Percentiles rank a stretch among this genome's conserved stretches.
phyloP scores from a whole-genome alignment of 2,329 filamentous ascomycete species.

The Microsporum audouinii region DNA sequence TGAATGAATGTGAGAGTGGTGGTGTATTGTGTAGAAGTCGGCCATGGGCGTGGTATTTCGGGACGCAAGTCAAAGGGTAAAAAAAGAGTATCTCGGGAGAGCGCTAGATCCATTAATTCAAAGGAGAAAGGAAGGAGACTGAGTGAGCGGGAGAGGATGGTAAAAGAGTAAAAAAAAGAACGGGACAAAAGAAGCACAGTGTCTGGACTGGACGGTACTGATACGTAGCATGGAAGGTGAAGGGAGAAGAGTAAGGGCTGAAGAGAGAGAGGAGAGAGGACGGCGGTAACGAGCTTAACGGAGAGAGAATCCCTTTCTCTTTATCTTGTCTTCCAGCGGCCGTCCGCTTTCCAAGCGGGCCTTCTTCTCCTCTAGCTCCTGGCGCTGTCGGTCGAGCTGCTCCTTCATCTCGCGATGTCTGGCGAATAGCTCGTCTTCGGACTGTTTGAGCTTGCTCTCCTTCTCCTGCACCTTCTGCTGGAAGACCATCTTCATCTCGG shows the following conservation, averaged over 20 bases:
- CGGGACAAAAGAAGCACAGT: neutral
- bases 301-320: constrained; percentile 98
- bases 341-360: constrained; percentile 83
- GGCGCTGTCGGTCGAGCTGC: constrained; percentile 86
- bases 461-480: constrained; percentile 99
- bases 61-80: constrained; percentile 4
- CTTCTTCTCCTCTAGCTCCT: constrained; percentile 98
- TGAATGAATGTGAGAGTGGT: constrained; percentile 5
- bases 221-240: constrained; percentile 17
- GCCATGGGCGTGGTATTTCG: constrained; percentile 7
- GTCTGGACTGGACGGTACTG: neutral
- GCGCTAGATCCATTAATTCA: constrained; percentile 12
- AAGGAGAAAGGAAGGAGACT: constrained; percentile 2
- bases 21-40: neutral
- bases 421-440: constrained; percentile 96
- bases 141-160: constrained; percentile 1
- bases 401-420: constrained; percentile 99
- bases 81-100: constrained; percentile 21
- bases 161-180: constrained; percentile 19
- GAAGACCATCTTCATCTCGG: constrained; percentile 99
- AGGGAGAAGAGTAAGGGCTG: constrained; percentile 6
- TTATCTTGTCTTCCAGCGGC: constrained; percentile 92
- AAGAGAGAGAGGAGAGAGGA: neutral
- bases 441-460: constrained; percentile 98
- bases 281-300: constrained; percentile 48